Base-by-base conservation (phyloP, 352 stramenopile genomes). In the Globisporangium okanoganense region DNA sequence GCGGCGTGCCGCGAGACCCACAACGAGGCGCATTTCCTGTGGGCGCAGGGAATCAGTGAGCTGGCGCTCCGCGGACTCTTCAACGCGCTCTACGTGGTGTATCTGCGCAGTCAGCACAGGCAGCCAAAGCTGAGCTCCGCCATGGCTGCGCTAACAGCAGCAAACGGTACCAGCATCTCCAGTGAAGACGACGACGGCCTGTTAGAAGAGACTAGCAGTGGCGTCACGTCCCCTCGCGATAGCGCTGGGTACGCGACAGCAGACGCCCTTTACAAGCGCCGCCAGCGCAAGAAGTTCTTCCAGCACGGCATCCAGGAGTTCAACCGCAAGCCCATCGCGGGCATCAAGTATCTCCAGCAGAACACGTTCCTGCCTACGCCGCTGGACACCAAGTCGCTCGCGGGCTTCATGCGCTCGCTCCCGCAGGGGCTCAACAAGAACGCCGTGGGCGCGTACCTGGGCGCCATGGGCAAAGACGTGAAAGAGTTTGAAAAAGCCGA, bases 251-350 rank as follows among this genome's bases (percentile, higher is more conserved):
- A 76, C 40, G 76, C 64, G 14, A 80, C 64, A 14, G 81, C 82
- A 9, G 73, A 90, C 18, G 65, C 63, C 0, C 36, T 95, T 31
- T 73, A 82, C 38, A 78, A 75, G 22, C 86, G 85, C 14, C 79
- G 81, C 3, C 75, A 92, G 52, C 82, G 84, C 38, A 95, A 95
- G 49, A 87, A 90, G 48, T 79, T 87, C 38, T 92, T 94, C 47
- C 83, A 93, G 62, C 78, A 90, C 36, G 88, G 92, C 2, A 95
- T 97, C 48, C 66, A 90, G 51, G 75, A 92, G 53, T 99, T 99
- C 74, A 99, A 99, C 68, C 79, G 86, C 18, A 94, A 95, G n/a
- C 85, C 83, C 13, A 75, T 96, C 13, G 82, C 87, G n/a, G 95
- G 92, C 53, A 88, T 98, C 70, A 82, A 86, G 61, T 93, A 92